Evolutionary conservation across 2,329 filamentous ascomycete genomes (phyloP), one percentile per base, ranked within the genome.

Genomic region (Botryotinia calthae): DNA sequence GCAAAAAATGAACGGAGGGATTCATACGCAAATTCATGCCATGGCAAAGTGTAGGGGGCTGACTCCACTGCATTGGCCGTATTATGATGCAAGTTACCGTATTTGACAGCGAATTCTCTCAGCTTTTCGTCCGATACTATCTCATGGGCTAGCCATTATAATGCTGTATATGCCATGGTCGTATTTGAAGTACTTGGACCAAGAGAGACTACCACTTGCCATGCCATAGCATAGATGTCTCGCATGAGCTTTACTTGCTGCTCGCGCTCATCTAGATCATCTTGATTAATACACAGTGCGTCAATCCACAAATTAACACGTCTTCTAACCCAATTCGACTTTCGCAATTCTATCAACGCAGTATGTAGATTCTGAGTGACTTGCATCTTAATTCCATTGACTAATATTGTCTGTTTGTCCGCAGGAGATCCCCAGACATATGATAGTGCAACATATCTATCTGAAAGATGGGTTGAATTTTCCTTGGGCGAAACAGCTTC

Each of bases 201-300:
- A 40, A 71, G 72, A 7, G 37, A 71, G 2, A 61, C 40, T 5
- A 73, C 61, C 22, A 72, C 63, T 44, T 72, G 61, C 72, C 63
- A 66, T 25, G 72, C 70, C 28, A 28, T 62, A 9, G 28, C 37
- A 74, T 75, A 74, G 1, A 75, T 58, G 31, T 70, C 46, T 62
- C 58, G 40, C 74, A 75, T 75, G 18, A 70, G 66, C 34, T 58
- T 61, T 7, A 75, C 69, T 64, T 75, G 73, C 22, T 74, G 37
- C 18, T 59, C 66, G 31, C 72, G 69, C 61, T 75, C 73, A 42
- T 66, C 44, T 22, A 70, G 16, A 63, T 75, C 73, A 37, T 62
- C 48, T 58, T 75, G 74, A 20, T 74, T 75, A 54, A 75, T 75
- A 46, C 73, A 75, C 16, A 74, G 28, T 12, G 70, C 74, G 64